These are phyloP conservation scores for Hymenoscyphus repandus DNA, from an alignment of 2,329 filamentous ascomycete genomes.

Conservation along the genomic window DNA sequence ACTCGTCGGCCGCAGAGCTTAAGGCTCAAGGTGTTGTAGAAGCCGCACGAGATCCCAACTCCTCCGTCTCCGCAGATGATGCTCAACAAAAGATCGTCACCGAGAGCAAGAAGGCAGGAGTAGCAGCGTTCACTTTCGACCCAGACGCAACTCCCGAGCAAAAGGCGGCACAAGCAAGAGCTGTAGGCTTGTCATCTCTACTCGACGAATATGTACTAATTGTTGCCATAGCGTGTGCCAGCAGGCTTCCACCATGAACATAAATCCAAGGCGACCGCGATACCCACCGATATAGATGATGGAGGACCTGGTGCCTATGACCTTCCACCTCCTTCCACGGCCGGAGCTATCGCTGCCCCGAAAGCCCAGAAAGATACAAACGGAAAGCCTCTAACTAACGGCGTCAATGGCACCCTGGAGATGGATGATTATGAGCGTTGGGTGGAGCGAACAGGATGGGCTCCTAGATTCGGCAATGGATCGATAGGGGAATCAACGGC, in stretches of 20 bases:
- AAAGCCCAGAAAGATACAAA: slow-evolving; percentile 40
- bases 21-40: slow-evolving; percentile 78
- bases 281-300: slow-evolving; percentile 77
- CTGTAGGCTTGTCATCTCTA: slow-evolving; percentile 49
- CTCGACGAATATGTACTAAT: not conserved
- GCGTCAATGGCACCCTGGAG: slow-evolving; percentile 36
- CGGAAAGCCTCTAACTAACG: slow-evolving; percentile 44
- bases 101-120: slow-evolving; percentile 73
- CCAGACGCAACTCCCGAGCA: slow-evolving; percentile 77
- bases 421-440: slow-evolving; percentile 51
- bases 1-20: slow-evolving; percentile 53
- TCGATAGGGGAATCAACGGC: slow-evolving; percentile 33
- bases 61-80: slow-evolving; percentile 60
- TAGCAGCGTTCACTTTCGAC: slow-evolving; percentile 78
- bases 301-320: slow-evolving; percentile 66
- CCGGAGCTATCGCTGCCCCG: slow-evolving; percentile 55
- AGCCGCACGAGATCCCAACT: slow-evolving; percentile 67
- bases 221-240: slow-evolving; percentile 50
- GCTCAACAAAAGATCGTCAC: slow-evolving; percentile 70
- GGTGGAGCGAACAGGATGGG: slow-evolving; percentile 71
- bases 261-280: slow-evolving; percentile 58
- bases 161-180: slow-evolving; percentile 74
- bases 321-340: slow-evolving; percentile 69
- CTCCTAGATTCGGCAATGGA: slow-evolving; percentile 74
- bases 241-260: slow-evolving; percentile 57